Evolutionary conservation across 1,284 basidiomycete species (phyloP), one percentile per base, ranked within the genome.

Genomic region (Pseudozyma thailandica): DNA sequence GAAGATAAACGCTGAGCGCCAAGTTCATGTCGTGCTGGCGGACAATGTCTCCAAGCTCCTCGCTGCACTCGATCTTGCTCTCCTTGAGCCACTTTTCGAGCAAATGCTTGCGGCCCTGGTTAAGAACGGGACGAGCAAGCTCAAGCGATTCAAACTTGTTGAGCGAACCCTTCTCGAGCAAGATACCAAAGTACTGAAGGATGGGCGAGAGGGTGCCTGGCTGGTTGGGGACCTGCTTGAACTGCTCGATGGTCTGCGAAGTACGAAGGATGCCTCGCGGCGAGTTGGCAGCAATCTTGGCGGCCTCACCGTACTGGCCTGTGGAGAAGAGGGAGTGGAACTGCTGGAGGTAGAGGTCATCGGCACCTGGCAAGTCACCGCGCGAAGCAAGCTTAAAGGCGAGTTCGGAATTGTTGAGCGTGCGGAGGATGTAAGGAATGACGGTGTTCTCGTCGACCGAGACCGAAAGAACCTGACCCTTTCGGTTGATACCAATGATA

Each of bases 1-100:
- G 90, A 28, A 98, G 89, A 84, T 99, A 99, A 62, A 99, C 94
- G 72, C 94, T 96, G 50, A 99, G 88, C n/a, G 96, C 96, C 58
- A 99, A 88, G 6, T 93, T 98, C 91, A 98, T 94, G 84, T 99
- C 96, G 83, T 94, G 90, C 45, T 91, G 85, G 50, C 96, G 91
- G 55, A 98, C 96, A 71, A 98, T 92, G 84, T 99, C 96, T 62
- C 96, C 96, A 18, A 99, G 90, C 85, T 99, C 95, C 85, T 98
- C 96, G 80, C 91, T 93, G 86, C 96, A 98, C 66, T 96, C 95
- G 71, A 99, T 90, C 89, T 98, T 99, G 86, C 97, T 97, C 87
- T 98, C 96, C 86, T 99, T 99, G 73, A 98, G 86, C 96, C 96
- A 99, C 83, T 98, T 98, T 86, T 99, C 96, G 25, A 99, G 87